Evolutionary conservation across 2,329 filamentous ascomycete species (phyloP), one percentile per base, ranked within the genome.

Genomic region (Aureobasidium mangrovei): DNA sequence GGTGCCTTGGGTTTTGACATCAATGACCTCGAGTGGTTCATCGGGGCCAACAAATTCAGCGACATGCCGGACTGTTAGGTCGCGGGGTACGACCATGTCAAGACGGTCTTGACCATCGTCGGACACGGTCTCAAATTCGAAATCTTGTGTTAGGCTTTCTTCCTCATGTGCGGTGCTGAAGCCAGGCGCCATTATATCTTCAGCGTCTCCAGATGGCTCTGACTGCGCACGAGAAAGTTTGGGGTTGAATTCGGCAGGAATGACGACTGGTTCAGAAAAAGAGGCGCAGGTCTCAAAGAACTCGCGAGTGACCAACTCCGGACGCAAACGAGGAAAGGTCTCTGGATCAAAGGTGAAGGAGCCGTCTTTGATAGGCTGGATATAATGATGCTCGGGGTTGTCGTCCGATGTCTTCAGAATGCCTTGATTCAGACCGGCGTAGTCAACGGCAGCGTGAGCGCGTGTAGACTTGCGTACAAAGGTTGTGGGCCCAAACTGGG

Each of bases 1-100:
- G 6, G 80, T 81, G 60, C 84, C 81, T 60, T 86, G 83, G 7
- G 81, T 81, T 62, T 85, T 84, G 57, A 86, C 83, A 64, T 86
- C 82, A 53, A 86, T 85, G 32, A 86, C 82, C 55, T 84, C 81
- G 6, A 85, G 74, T 42, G 75, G 74, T 62, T 82, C 80, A 42
- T 82, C 78, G 4, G 76, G 75, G 0, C 83, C 83, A 59, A 83
- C 83, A 29, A 85, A 70, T 59, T 85, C 79, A 41, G 79, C 78
- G 26, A 85, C 82, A 49, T 77, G 73, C 31, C 80, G 76, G 31
- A 86, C 82, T 1, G 81, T 85, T 42, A 86, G 70, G 32, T 77
- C 77, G 59, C 78, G 70, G 2, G 83, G 83, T 58, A 86, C 83
- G 28, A 85, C 79, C 83, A 86, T 85, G 60, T 81, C 83, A 27